Conservation (phyloP, 202 grass and related monocot genomes). For the Elaeis oleifera region DNA sequence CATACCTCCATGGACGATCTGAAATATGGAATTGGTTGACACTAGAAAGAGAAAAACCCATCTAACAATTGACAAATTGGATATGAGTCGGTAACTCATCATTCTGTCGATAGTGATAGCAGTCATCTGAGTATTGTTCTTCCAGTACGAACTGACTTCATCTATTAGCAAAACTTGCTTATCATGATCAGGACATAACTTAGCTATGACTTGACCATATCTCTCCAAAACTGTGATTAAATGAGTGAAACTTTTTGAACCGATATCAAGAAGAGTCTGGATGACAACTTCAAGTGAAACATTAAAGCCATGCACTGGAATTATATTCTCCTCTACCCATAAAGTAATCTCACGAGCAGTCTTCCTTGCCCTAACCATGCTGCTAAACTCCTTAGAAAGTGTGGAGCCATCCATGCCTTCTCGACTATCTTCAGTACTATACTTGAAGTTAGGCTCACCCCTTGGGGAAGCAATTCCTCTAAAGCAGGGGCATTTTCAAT, state of each 20-base stretch:
- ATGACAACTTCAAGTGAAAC: conserved; percentile 78
- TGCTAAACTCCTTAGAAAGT: conserved; percentile 73
- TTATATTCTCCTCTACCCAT: conserved; percentile 79
- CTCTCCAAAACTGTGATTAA: conserved; percentile 89
- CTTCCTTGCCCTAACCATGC: conserved; percentile 72
- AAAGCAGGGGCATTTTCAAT: conserved; percentile 80
- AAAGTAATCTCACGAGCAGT: conserved; percentile 56
- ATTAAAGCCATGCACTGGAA: conserved; percentile 58
- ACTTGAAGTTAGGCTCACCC: conserved; percentile 75
- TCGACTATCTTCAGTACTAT: conserved; percentile 43
- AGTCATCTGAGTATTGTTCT: conserved; percentile 94
- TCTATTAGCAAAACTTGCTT: conserved; percentile 83
- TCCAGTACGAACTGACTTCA: conserved; percentile 82
- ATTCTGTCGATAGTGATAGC: conserved; percentile 93
- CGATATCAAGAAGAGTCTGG: conserved; percentile 87
- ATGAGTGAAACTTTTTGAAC: conserved; percentile 99
- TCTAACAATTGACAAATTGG: conserved; percentile 86
- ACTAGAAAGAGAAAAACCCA: conserved; percentile 81
- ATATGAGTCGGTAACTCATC: conserved; percentile 89
- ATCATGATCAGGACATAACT: conserved; percentile 56
- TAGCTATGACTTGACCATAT: conserved; percentile 79
- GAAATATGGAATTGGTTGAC: conserved; percentile 89
- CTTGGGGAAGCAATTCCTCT: conserved; percentile 87
- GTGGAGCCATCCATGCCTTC: conserved; percentile 40
- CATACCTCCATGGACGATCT: conserved; percentile 91